Percentiles rank a stretch among this genome's conserved stretches.
Conservation (phyloP, 495 filamentous ascomycete genomes). For the Penicillium desertorum region DNA sequence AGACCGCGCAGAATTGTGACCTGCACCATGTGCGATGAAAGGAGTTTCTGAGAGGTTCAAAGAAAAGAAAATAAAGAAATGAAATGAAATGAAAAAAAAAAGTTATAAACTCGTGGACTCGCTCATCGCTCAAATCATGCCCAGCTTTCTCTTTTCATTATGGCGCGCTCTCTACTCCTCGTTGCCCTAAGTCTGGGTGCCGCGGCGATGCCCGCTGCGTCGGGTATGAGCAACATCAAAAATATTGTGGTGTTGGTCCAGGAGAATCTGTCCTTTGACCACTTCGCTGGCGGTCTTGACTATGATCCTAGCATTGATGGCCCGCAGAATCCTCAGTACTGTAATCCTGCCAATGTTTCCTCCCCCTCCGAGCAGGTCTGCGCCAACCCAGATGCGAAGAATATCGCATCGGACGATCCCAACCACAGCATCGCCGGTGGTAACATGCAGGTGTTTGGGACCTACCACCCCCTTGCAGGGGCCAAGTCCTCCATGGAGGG, state of each 20-base stretch:
- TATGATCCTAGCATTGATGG: conserved; percentile 38
- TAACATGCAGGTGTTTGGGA: conserved; percentile 50
- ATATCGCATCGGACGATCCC: conserved; percentile 45
- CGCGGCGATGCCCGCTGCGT: conserved; percentile 12
- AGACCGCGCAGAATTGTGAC: neutral
- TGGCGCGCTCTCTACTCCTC: conserved; percentile 8
- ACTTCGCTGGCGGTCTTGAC: conserved; percentile 41
- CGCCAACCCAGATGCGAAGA: conserved; percentile 33
- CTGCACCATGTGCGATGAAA: conserved; percentile 7
- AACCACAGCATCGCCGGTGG: conserved; percentile 50
- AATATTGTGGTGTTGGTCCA: conserved; percentile 47
- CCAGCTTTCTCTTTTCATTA: neutral
- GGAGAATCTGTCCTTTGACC: conserved; percentile 49
- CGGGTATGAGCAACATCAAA: conserved; percentile 39
- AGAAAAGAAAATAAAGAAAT: neutral
- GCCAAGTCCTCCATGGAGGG: conserved; percentile 37
- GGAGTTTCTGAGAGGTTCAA: conserved; percentile 1
- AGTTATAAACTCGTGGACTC: neutral
- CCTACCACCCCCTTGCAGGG: conserved; percentile 36
- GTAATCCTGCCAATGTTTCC: conserved; percentile 43
- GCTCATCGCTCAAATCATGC: neutral
- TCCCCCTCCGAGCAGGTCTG: conserved; percentile 39
- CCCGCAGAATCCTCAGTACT: conserved; percentile 37
- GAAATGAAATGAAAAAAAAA: neutral
- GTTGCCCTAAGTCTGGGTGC: conserved; percentile 16